Evolutionary conservation across 1,284 basidiomycete species (phyloP).

Genomic region (Blastosporella zonata): DNA sequence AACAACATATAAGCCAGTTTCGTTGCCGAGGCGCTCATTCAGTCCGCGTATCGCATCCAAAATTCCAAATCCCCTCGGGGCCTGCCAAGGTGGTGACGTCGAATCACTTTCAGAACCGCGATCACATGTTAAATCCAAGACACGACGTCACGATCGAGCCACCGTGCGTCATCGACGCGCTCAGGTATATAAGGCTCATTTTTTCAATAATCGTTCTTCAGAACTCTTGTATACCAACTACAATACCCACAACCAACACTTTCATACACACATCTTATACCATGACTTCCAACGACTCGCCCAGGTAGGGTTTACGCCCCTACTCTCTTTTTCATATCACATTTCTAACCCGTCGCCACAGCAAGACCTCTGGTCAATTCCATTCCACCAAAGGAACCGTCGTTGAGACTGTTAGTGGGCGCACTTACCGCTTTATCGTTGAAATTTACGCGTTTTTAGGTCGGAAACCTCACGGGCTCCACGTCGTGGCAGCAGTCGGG

Average conservation of each 20-base stretch:
- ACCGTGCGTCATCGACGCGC: conserved; percentile 9
- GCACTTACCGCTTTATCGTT: conserved; percentile 7
- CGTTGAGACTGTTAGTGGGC: conserved; percentile 46
- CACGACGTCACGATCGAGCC: conserved; percentile 9
- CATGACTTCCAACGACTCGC: conserved; percentile 21
- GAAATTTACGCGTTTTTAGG: conserved; percentile 19
- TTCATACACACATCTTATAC: background rate
- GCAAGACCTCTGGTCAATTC: conserved; percentile 19
- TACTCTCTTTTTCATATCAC: background rate
- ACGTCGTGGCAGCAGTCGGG: conserved; percentile 50
- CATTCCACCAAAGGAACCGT: conserved; percentile 37
- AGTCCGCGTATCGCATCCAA: no score
- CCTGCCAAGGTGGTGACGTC: conserved; percentile 14
- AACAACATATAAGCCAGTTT: no score
- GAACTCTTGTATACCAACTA: conserved; percentile 1
- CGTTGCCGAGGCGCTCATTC: no score
- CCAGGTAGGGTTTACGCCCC: conserved; percentile 17
- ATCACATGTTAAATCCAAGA: conserved; percentile 11
- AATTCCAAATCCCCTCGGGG: background rate
- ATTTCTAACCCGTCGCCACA: background rate
- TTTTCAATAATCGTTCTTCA: background rate
- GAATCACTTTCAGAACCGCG: background rate
- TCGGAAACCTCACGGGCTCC: conserved; percentile 49
- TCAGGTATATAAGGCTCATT: conserved; percentile 12
- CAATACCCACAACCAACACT: background rate